These are phyloP conservation scores for Peterozyma toletana DNA, from an alignment of 805 yeast genomes.

Conservation along the genomic window DNA sequence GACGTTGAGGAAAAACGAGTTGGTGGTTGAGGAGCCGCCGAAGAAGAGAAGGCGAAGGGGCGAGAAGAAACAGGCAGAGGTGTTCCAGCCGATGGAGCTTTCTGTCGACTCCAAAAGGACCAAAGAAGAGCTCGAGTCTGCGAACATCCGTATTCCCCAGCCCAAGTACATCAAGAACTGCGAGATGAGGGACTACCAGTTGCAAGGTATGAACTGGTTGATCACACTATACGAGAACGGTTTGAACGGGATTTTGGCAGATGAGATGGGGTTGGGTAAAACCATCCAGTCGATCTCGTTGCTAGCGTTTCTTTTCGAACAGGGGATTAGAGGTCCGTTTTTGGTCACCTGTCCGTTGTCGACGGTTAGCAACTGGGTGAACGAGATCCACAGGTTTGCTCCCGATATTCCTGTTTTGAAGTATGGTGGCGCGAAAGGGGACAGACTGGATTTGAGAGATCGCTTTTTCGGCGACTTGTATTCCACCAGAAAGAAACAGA, in stretches of 20 bases:
- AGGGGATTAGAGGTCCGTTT: slow-evolving; percentile 74
- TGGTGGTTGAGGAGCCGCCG: slow-evolving; percentile 16
- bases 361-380: slow-evolving; percentile 79
- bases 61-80: slow-evolving; percentile 10
- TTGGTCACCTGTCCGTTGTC: slow-evolving; percentile 76
- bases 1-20: slow-evolving; percentile 7
- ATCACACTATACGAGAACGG: slow-evolving; percentile 88
- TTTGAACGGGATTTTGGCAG: slow-evolving; percentile 89
- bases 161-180: slow-evolving; percentile 53
- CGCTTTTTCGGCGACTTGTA: slow-evolving; percentile 10
- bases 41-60: slow-evolving; percentile 15
- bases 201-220: slow-evolving; percentile 89
- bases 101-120: slow-evolving; percentile 13
- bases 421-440: slow-evolving; percentile 58
- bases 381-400: slow-evolving; percentile 66
- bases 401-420: slow-evolving; percentile 58
- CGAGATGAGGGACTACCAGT: slow-evolving; percentile 71
- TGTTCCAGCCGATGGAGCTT: slow-evolving; percentile 2
- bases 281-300: slow-evolving; percentile 85
- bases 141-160: slow-evolving; percentile 24
- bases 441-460: slow-evolving; percentile 39
- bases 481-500: slow-evolving; percentile 2
- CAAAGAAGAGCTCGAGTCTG: slow-evolving; percentile 10
- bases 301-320: slow-evolving; percentile 66
- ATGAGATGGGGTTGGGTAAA: slow-evolving; percentile 97